Conservation (phyloP, 805 yeast species). For the Yamadazyma scolyti region DNA sequence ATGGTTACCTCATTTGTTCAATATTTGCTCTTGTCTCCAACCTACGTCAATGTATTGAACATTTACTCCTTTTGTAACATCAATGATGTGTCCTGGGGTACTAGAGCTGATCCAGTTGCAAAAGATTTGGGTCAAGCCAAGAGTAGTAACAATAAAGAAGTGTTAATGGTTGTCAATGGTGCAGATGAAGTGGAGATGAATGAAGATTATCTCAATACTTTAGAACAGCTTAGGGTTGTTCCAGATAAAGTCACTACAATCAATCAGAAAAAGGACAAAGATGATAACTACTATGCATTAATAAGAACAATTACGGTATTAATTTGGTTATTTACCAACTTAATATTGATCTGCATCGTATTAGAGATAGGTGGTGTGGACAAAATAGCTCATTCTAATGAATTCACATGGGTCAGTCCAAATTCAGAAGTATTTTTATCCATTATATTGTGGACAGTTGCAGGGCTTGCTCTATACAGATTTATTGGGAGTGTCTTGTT, state of each 20-base stretch:
- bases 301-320: slow-evolving; percentile 86
- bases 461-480: slow-evolving; percentile 81
- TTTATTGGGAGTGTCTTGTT: slow-evolving; percentile 71
- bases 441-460: slow-evolving; percentile 89
- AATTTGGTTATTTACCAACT: slow-evolving; percentile 85
- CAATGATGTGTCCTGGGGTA: slow-evolving; percentile 97
- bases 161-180: slow-evolving; percentile 49
- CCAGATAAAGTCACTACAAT: slow-evolving; percentile 25
- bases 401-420: slow-evolving; percentile 25
- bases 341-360: slow-evolving; percentile 77
- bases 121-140: slow-evolving; percentile 84
- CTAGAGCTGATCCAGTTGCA: slow-evolving; percentile 71
- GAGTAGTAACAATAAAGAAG: slow-evolving; percentile 38
- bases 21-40: slow-evolving; percentile 79
- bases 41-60: slow-evolving; percentile 85
- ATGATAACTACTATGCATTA: slow-evolving; percentile 83
- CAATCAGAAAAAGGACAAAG: slow-evolving; percentile 26
- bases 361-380: slow-evolving; percentile 78
- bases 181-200: slow-evolving; percentile 77
- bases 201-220: slow-evolving; percentile 61
- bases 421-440: slow-evolving; percentile 70
- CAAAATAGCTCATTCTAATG: slow-evolving; percentile 28
- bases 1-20: slow-evolving; percentile 86
- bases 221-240: slow-evolving; percentile 48
- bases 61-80: slow-evolving; percentile 95